Evolutionary conservation across 2,329 filamentous ascomycete genomes (phyloP).

Genomic region (Tolypocladium pustulatum): DNA sequence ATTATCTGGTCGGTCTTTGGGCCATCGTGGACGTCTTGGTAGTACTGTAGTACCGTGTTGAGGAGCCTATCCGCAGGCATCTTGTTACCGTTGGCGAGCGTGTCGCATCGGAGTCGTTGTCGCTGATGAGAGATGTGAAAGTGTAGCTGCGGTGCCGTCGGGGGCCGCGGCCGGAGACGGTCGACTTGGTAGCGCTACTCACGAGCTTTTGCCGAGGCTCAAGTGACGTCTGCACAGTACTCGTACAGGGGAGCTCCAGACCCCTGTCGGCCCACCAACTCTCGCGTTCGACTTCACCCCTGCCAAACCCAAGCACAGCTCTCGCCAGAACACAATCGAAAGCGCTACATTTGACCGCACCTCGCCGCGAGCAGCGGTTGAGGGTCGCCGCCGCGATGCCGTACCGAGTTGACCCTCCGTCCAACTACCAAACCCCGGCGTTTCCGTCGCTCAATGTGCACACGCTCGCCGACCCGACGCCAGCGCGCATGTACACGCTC

Average conservation of each 20-base stretch:
- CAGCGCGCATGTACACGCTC: conserved; percentile 44
- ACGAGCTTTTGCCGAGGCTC: conserved; percentile 17
- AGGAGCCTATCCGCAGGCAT: conserved; percentile 62
- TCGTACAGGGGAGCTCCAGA: neutral
- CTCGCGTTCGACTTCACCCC: neutral
- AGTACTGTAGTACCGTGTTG: conserved; percentile 52
- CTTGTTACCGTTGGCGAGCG: conserved; percentile 1
- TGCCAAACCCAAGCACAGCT: neutral
- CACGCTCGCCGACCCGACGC: conserved; percentile 30
- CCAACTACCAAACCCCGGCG: conserved; percentile 51
- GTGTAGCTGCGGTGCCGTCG: neutral
- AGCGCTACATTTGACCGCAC: neutral
- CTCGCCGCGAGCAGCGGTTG: neutral
- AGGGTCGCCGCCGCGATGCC: conserved; percentile 1
- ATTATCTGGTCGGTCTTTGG: conserved; percentile 45
- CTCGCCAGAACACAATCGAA: neutral
- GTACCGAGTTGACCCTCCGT: conserved; percentile 22
- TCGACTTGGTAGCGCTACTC: neutral
- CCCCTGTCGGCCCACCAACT: neutral
- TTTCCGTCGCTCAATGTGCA: conserved; percentile 82
- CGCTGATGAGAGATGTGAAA: conserved; percentile 3
- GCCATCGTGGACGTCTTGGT: conserved; percentile 42
- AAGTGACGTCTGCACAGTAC: conserved; percentile 6
- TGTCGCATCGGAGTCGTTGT: neutral
- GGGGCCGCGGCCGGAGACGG: neutral